Evolutionary conservation across 352 stramenopile genomes (phyloP).

Genomic region (Phytophthora rubi): DNA sequence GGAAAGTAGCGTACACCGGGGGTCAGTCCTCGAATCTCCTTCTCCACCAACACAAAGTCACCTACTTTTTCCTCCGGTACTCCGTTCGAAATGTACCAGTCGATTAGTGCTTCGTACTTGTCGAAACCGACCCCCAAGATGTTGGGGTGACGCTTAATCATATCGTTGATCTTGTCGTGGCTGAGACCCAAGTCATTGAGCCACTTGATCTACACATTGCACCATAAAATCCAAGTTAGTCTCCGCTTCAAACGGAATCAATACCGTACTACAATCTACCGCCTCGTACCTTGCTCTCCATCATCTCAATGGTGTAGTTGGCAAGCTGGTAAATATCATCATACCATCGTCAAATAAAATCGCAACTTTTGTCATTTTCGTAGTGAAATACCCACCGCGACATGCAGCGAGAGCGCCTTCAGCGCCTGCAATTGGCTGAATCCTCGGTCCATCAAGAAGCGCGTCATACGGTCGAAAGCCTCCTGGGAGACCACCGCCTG

Average conservation of each 20-base stretch:
- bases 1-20: background rate
- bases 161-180: conserved; percentile 35
- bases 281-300: conserved; percentile 46
- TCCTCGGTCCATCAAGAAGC: conserved; percentile 41
- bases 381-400: conserved; percentile 27
- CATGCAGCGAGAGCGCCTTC: conserved; percentile 39
- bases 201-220: conserved; percentile 35
- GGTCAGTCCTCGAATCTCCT: background rate
- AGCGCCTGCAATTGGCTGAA: conserved; percentile 42
- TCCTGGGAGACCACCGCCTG: conserved; percentile 32
- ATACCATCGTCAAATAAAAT: background rate
- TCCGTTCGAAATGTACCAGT: conserved; percentile 51
- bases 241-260: background rate
- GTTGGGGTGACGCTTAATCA: conserved; percentile 46
- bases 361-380: background rate
- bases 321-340: conserved; percentile 26
- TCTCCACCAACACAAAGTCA: background rate
- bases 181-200: conserved; percentile 41
- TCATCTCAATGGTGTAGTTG: conserved; percentile 35
- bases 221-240: background rate
- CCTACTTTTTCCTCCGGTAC: conserved; percentile 32
- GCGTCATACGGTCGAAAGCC: conserved; percentile 33
- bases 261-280: background rate
- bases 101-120: conserved; percentile 31
- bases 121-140: conserved; percentile 46